Percentiles rank a stretch among this genome's conserved stretches.
phyloP scores from a whole-genome alignment of 1,284 basidiomycete species.

The Pascua sp. region DNA sequence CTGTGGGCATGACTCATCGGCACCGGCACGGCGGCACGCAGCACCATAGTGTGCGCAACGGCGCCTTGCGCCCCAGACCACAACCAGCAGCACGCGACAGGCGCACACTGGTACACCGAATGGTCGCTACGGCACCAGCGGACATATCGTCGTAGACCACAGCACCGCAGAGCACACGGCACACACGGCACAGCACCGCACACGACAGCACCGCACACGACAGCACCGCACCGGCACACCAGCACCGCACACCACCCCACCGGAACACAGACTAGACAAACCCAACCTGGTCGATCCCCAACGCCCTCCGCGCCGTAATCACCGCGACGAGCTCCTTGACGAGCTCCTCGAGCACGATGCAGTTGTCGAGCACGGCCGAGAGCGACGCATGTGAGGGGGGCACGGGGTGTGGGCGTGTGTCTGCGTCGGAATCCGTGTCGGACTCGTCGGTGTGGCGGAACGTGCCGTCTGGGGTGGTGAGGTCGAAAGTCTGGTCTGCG shows the following conservation, averaged over 20 bases:
- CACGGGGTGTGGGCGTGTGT: not conserved
- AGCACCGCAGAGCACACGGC: too few species aligned
- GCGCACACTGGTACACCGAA: too few species aligned
- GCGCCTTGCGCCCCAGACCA: too few species aligned
- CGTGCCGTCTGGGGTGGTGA: constrained; percentile 1
- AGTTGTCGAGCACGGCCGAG: constrained; percentile 85
- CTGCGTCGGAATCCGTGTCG: constrained; percentile 13
- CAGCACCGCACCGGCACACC: too few species aligned
- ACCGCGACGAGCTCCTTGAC: constrained; percentile 90
- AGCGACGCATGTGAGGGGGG: constrained; percentile 59
- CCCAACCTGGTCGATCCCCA: constrained; percentile 70
- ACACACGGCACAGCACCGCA: too few species aligned
- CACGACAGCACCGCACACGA: too few species aligned
- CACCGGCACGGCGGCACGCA: too few species aligned
- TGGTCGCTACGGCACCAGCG: too few species aligned
- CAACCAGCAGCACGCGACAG: too few species aligned
- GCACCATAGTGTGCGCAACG: too few species aligned
- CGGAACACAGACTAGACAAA: constrained; percentile 22
- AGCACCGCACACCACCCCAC: not conserved
- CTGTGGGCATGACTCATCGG: too few species aligned
- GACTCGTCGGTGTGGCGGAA: not conserved
- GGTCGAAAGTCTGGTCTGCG: not conserved
- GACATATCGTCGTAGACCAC: too few species aligned
- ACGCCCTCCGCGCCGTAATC: constrained; percentile 74
- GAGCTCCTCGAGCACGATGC: constrained; percentile 90